Percentiles rank a stretch among this genome's conserved stretches.
Conservation (phyloP, 2,329 filamentous ascomycete species). For the Botryotinia narcissicola region DNA sequence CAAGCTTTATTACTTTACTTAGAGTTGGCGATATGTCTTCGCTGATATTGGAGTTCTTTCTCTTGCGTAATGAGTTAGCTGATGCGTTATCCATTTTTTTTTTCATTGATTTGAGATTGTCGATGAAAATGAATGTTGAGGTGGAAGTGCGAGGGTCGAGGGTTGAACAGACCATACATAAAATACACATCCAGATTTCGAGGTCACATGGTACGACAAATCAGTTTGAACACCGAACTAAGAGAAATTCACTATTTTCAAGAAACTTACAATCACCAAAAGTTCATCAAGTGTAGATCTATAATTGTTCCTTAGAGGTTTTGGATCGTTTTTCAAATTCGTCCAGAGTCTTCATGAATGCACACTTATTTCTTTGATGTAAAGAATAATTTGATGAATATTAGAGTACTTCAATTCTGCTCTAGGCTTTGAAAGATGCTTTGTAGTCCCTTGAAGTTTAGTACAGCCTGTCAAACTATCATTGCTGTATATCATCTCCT, state of each 20-base stretch:
- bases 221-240: not conserved
- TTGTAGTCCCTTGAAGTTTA: not conserved
- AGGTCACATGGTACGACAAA: not conserved
- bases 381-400: not conserved
- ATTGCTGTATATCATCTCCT: not conserved
- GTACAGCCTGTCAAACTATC: not conserved
- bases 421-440: not conserved
- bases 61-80: not conserved
- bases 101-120: not conserved
- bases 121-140: not conserved
- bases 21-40: not conserved
- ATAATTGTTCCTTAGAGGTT: not conserved
- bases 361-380: not conserved
- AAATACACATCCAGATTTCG: not conserved
- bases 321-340: not conserved
- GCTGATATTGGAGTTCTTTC: not conserved
- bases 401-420: not conserved
- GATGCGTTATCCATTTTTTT: not conserved
- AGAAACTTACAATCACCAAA: not conserved
- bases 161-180: not conserved
- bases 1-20: conserved; percentile 1
- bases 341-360: not conserved
- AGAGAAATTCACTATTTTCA: not conserved
- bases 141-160: not conserved
- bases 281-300: not conserved